Base-by-base conservation (phyloP, 108 stramenopile genomes). In the Skeletonema menzelii region DNA sequence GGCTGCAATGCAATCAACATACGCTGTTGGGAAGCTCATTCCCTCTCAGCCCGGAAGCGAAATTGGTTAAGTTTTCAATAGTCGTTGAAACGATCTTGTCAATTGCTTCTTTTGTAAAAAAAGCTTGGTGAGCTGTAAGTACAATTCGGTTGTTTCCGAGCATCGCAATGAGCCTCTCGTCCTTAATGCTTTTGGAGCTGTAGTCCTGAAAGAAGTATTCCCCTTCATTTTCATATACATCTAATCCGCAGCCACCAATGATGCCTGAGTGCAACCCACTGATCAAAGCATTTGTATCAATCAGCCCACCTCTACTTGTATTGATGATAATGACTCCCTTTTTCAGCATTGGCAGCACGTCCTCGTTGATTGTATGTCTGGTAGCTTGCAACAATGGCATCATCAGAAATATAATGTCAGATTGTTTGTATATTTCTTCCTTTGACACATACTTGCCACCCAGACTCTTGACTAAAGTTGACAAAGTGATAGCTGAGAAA, bases 131-230 rank as follows among this genome's bases (percentile, higher is more conserved):
- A 12, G 86, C 82, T 19, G 88, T 91, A 79, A 87, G 73, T 8
- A 84, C 83, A 70, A 91, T 64, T 0, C 74, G 84, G 40, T 83
- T 87, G 37, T 77, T 82, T 35, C 90, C 87, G 60, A 85, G 69
- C 65, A 89, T 71, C 24, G 85, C 71, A 3, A 72, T 70, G 14
- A 90, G 69, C 17, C 78, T 75, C 17, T 44, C 34, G 38, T 90
- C 89, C 24, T 67, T 59, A 72, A 90, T 80, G 28, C 42, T 56
- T 60, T 80, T 77, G 65, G 84, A 85, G 19, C 71, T 76, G 85
- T 85, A 90, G 63, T 95, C 94, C 61, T 85, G 82, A 76, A 93
- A 95, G 81, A 95, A 93, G 70, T 90, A 93, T 24, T 78, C 86
- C n/a, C 70, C 73, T 68, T 92, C 91, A 40, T 90, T 87, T 63